phyloP scores from a whole-genome alignment of 2,329 filamentous ascomycete genomes.

The Fusarium neocosmosporiellum region DNA sequence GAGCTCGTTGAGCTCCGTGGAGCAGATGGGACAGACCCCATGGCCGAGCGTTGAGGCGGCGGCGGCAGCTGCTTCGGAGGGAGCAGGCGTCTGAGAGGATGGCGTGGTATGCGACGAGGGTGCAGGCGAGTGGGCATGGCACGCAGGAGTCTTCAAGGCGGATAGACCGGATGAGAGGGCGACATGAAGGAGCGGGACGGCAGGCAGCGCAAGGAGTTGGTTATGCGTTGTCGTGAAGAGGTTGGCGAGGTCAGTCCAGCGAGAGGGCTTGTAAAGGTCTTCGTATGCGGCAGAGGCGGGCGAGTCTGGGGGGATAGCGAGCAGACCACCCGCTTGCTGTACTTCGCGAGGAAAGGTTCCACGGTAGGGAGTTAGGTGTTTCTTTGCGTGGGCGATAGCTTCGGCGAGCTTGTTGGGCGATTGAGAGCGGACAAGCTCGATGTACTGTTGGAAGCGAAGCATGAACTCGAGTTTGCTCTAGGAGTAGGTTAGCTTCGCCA shows the following conservation, averaged over 20 bases:
- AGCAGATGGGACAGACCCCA: conserved; percentile 94
- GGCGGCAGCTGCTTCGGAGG: conserved; percentile 53
- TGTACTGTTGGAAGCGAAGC: conserved; percentile 92
- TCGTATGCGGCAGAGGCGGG: conserved; percentile 56
- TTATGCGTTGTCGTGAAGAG: conserved; percentile 91
- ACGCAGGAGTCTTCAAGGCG: conserved; percentile 94
- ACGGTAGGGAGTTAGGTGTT: conserved; percentile 78
- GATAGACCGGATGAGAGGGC: conserved; percentile 92
- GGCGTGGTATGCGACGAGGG: conserved; percentile 8
- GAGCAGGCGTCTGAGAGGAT: conserved; percentile 57
- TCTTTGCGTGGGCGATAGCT: conserved; percentile 84
- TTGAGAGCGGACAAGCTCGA: conserved; percentile 83
- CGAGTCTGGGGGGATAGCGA: conserved; percentile 73
- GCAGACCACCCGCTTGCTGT: conserved; percentile 78
- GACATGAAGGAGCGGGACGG: conserved; percentile 86
- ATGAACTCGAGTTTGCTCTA: conserved; percentile 91
- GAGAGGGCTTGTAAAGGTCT: conserved; percentile 75
- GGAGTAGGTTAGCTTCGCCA: background rate
- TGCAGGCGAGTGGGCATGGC: conserved; percentile 63
- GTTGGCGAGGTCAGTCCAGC: conserved; percentile 81
- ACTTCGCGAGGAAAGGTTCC: conserved; percentile 77
- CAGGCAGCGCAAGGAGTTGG: conserved; percentile 83
- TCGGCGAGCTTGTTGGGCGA: conserved; percentile 75
- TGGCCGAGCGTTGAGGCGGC: conserved; percentile 66
- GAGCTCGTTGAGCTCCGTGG: conserved; percentile 91